Evolutionary conservation across 768 basidiomycete genomes (phyloP).

Genomic region (Podaxis sp.): DNA sequence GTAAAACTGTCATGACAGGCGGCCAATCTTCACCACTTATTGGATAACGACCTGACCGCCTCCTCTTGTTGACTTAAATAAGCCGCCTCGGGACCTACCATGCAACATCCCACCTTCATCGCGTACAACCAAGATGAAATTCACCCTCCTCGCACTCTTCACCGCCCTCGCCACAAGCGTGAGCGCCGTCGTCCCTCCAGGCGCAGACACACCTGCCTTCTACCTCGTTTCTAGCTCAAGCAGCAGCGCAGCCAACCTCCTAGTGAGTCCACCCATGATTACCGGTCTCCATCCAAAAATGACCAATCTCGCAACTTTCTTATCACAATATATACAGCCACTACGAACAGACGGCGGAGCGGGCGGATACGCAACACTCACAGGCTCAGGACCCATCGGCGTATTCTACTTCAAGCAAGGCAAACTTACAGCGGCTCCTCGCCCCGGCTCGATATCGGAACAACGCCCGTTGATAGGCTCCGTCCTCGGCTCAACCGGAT

Average conservation of each 20-base stretch:
- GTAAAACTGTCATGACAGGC: not conserved
- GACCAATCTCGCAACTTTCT: not conserved
- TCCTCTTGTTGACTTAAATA: not conserved
- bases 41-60: too few relatives aligned
- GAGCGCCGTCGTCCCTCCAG: constrained; percentile 22
- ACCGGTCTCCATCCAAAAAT: constrained; percentile 21
- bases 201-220: constrained; percentile 33
- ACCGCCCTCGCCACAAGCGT: constrained; percentile 14
- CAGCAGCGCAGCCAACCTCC: constrained; percentile 16
- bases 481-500: constrained; percentile 22
- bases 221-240: constrained; percentile 29
- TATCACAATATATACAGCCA: constrained; percentile 22
- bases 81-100: not conserved
- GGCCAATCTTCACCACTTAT: not conserved
- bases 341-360: constrained; percentile 27
- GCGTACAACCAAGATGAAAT: constrained; percentile 10
- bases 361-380: constrained; percentile 24
- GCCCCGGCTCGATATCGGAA: constrained; percentile 19
- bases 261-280: constrained; percentile 6
- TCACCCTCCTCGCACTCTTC: constrained; percentile 13
- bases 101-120: not conserved
- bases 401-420: constrained; percentile 34
- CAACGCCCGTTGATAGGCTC: constrained; percentile 22
- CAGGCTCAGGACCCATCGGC: constrained; percentile 26
- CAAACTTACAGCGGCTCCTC: constrained; percentile 19